Evolutionary conservation across 805 yeast genomes (phyloP).

Genomic region (Hemisphaericaspora nanyangensis): DNA sequence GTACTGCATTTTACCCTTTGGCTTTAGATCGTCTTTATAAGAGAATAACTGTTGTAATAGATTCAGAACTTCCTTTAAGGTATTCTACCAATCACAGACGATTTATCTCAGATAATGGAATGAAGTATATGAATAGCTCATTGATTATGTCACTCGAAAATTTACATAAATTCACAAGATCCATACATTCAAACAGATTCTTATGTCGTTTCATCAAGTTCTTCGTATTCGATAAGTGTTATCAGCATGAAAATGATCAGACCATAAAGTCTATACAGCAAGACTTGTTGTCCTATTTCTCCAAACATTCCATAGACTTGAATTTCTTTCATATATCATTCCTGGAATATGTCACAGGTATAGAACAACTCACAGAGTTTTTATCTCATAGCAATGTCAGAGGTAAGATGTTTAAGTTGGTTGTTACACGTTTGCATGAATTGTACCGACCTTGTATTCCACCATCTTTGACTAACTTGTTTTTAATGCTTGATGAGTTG

Average conservation of each 20-base stretch:
- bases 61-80: conserved; percentile 22
- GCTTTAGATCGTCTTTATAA: conserved; percentile 24
- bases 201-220: conserved; percentile 21
- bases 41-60: conserved; percentile 26
- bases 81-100: conserved; percentile 12
- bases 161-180: conserved; percentile 16
- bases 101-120: conserved; percentile 25
- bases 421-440: conserved; percentile 20
- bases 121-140: conserved; percentile 27
- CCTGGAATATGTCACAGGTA: conserved; percentile 22
- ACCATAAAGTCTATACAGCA: conserved; percentile 15
- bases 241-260: conserved; percentile 3
- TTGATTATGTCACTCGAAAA: conserved; percentile 18
- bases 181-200: conserved; percentile 15
- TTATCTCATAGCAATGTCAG: conserved; percentile 20
- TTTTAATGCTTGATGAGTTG: conserved; percentile 28
- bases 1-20: conserved; percentile 16
- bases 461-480: conserved; percentile 25
- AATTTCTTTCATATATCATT: conserved; percentile 31
- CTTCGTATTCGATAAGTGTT: conserved; percentile 33
- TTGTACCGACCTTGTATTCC: conserved; percentile 24
- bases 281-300: conserved; percentile 23
- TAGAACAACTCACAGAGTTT: conserved; percentile 21
- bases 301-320: conserved; percentile 18
- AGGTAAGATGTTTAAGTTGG: conserved; percentile 25